phyloP scores from a whole-genome alignment of 257 asterid genomes.

The Schizonepeta tenuifolia region DNA sequence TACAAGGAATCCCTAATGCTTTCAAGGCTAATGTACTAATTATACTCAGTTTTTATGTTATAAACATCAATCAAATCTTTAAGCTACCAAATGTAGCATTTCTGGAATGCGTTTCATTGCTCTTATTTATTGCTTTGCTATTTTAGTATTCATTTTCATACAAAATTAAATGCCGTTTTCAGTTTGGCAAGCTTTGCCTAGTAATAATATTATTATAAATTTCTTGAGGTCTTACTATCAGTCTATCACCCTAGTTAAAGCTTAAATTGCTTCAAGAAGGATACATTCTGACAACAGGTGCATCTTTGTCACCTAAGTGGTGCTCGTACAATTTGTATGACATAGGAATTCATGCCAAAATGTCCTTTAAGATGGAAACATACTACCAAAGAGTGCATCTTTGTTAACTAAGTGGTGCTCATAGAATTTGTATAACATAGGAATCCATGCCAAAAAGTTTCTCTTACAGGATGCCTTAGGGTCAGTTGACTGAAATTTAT shows the following conservation, averaged over 20 bases:
- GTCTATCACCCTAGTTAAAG: not conserved
- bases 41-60: not conserved
- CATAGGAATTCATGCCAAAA: not conserved
- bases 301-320: not conserved
- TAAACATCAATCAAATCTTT: not conserved
- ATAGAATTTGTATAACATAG: not conserved
- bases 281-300: not conserved
- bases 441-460: conserved; percentile 7
- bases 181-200: too few species aligned
- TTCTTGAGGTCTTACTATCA: too few species aligned
- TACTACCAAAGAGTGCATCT: not conserved
- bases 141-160: not conserved
- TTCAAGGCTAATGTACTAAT: conserved; percentile 12
- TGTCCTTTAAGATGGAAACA: not conserved
- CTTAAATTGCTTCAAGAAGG: too few species aligned
- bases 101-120: not conserved
- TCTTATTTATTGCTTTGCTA: not conserved
- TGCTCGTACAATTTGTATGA: not conserved
- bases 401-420: not conserved
- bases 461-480: not conserved
- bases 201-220: too few species aligned
- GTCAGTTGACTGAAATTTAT: not conserved
- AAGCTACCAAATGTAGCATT: not conserved
- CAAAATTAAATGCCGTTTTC: not conserved
- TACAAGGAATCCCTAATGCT: not conserved